These are phyloP conservation scores for Xylaria grammica DNA, from an alignment of 495 filamentous ascomycete genomes.

Conservation along the genomic window DNA sequence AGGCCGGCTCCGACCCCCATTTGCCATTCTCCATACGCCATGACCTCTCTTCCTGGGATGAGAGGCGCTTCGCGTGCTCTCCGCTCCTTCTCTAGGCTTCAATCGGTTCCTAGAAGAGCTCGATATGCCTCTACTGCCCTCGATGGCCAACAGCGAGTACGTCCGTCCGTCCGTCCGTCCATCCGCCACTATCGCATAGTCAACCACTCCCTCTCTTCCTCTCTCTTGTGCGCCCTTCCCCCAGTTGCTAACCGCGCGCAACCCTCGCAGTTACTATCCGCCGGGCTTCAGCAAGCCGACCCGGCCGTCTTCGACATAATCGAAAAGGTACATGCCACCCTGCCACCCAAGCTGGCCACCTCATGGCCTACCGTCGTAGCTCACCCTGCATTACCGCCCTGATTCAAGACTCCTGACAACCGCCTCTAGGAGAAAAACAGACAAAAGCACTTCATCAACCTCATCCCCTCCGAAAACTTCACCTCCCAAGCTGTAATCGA, in stretches of 20 bases:
- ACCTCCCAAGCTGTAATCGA: constrained; percentile 96
- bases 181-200: background rate
- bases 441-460: constrained; percentile 97
- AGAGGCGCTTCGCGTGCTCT: constrained; percentile 37
- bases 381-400: too few relatives aligned
- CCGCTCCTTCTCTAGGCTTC: constrained; percentile 29
- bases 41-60: constrained; percentile 27
- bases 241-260: constrained; percentile 9
- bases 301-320: constrained; percentile 85
- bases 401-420: constrained; percentile 22
- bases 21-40: background rate
- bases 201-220: background rate
- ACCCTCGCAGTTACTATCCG: constrained; percentile 70
- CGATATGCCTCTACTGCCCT: constrained; percentile 55
- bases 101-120: constrained; percentile 44
- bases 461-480: constrained; percentile 99
- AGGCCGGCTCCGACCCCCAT: too few relatives aligned
- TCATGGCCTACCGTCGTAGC: background rate
- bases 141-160: constrained; percentile 71
- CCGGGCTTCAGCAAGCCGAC: constrained; percentile 82
- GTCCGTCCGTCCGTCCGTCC: background rate
- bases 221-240: background rate
- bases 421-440: constrained; percentile 81
- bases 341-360: background rate
- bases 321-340: constrained; percentile 69